phyloP scores from a whole-genome alignment of 805 yeast genomes.

The Starmerella gropengiesseri region DNA sequence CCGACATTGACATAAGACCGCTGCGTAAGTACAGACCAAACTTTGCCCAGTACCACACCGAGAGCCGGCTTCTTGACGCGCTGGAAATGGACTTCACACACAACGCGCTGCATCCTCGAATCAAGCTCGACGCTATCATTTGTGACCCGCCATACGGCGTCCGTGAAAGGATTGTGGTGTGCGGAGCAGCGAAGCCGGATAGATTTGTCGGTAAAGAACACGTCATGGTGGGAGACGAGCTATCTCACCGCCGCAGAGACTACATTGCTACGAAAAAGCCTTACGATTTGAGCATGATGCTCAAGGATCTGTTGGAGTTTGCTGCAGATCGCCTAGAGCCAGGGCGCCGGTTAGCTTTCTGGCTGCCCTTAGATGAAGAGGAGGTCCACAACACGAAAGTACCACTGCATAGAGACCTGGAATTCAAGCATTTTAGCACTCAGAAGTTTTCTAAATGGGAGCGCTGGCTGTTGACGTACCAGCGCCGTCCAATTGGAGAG shows the following conservation, averaged over 20 bases:
- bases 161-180: slow-evolving; percentile 84
- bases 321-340: slow-evolving; percentile 60
- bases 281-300: slow-evolving; percentile 61
- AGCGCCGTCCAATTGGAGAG: slow-evolving; percentile 38
- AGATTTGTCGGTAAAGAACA: slow-evolving; percentile 60
- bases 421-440: slow-evolving; percentile 60
- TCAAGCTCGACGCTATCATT: slow-evolving; percentile 66
- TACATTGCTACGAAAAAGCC: slow-evolving; percentile 91
- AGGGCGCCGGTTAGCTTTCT: slow-evolving; percentile 76
- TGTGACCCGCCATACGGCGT: slow-evolving; percentile 99
- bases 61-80: slow-evolving; percentile 54
- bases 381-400: slow-evolving; percentile 40
- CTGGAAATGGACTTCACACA: slow-evolving; percentile 92
- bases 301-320: slow-evolving; percentile 68
- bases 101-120: slow-evolving; percentile 55
- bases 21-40: slow-evolving; percentile 61
- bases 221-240: slow-evolving; percentile 64
- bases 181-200: slow-evolving; percentile 65
- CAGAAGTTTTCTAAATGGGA: slow-evolving; percentile 94
- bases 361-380: slow-evolving; percentile 97
- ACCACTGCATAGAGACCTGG: slow-evolving; percentile 68
- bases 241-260: slow-evolving; percentile 66
- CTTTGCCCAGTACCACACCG: slow-evolving; percentile 61
- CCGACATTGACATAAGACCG: slow-evolving; percentile 82
- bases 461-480: slow-evolving; percentile 70